phyloP scores from a whole-genome alignment of 164 flowering plant genomes.

The Annona cherimola region DNA sequence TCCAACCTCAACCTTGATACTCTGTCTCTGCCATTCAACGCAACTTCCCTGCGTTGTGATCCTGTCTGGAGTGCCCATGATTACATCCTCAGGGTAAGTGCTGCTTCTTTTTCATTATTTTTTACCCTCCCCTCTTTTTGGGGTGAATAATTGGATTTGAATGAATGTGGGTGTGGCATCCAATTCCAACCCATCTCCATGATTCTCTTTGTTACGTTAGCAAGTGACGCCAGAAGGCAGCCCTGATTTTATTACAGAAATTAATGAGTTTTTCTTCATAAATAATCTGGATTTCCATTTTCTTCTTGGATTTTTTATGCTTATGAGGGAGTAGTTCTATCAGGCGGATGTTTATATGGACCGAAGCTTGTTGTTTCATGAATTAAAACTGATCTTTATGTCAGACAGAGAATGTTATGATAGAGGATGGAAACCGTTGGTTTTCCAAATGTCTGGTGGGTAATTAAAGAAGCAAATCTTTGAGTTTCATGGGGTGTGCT shows the following conservation, averaged over 20 bases:
- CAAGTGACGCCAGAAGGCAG: background rate
- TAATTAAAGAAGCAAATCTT: too few species aligned
- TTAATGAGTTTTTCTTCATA: background rate
- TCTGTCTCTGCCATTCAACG: constrained; percentile 18
- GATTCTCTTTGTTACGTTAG: background rate
- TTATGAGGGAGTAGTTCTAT: too few species aligned
- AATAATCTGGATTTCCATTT: too few species aligned
- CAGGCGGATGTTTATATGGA: too few species aligned
- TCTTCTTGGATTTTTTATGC: too few species aligned
- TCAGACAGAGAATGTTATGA: too few species aligned
- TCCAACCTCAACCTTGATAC: constrained; percentile 20
- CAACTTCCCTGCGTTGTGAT: constrained; percentile 21
- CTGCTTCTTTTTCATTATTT: background rate
- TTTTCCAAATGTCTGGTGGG: too few species aligned
- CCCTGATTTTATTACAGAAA: background rate
- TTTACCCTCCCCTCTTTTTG: background rate
- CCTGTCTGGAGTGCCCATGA: constrained; percentile 31
- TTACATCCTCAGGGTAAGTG: constrained; percentile 43
- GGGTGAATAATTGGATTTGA: background rate
- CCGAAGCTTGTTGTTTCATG: too few species aligned
- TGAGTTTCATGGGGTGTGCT: too few species aligned
- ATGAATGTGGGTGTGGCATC: background rate
- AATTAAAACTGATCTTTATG: too few species aligned
- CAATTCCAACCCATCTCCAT: background rate
- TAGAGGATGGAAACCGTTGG: too few species aligned